phyloP scores from a whole-genome alignment of 1,284 basidiomycete genomes.

The Taiwanofungus camphoratus region DNA sequence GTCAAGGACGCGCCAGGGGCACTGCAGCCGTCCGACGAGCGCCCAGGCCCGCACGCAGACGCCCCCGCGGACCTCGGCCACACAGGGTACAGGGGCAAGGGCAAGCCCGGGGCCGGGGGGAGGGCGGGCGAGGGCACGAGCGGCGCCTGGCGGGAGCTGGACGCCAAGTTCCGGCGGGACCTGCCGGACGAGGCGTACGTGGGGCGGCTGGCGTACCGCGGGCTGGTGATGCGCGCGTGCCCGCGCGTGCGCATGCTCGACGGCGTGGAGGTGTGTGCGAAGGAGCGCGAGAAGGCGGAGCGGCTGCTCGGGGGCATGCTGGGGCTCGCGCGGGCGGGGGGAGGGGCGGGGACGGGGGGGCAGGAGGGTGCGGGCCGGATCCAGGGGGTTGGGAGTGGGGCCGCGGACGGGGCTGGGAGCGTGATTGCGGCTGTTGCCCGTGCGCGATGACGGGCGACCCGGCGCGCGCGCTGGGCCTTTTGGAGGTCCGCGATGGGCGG shows the following conservation, averaged over 20 bases:
- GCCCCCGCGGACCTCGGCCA: background rate
- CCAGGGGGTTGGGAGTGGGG: background rate
- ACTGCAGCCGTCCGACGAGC: slow-evolving; percentile 52
- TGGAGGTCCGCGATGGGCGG: too few relatives aligned
- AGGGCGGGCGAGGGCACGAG: slow-evolving; percentile 29
- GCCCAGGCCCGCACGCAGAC: slow-evolving; percentile 12
- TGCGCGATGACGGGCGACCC: background rate
- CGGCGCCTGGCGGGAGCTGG: slow-evolving; percentile 64
- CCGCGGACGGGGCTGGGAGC: slow-evolving; percentile 27
- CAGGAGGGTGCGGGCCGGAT: too few relatives aligned
- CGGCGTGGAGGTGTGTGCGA: slow-evolving; percentile 72
- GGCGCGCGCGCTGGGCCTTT: too few relatives aligned
- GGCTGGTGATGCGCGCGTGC: slow-evolving; percentile 77
- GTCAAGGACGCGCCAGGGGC: slow-evolving; percentile 64
- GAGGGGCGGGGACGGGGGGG: slow-evolving; percentile 15
- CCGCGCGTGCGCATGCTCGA: slow-evolving; percentile 67
- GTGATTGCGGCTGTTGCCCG: background rate
- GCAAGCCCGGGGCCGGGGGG: slow-evolving; percentile 11
- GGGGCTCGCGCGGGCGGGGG: slow-evolving; percentile 30
- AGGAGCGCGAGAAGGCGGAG: slow-evolving; percentile 79
- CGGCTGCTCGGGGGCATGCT: slow-evolving; percentile 58
- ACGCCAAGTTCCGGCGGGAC: slow-evolving; percentile 81
- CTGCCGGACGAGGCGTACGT: slow-evolving; percentile 85
- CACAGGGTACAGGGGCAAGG: background rate
- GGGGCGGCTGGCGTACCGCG: slow-evolving; percentile 82